A percentile compares a stretch with the other conserved stretches of the same genome.
phyloP scores from a whole-genome alignment of 2,329 filamentous ascomycete species.

The Gremmenia infestans region DNA sequence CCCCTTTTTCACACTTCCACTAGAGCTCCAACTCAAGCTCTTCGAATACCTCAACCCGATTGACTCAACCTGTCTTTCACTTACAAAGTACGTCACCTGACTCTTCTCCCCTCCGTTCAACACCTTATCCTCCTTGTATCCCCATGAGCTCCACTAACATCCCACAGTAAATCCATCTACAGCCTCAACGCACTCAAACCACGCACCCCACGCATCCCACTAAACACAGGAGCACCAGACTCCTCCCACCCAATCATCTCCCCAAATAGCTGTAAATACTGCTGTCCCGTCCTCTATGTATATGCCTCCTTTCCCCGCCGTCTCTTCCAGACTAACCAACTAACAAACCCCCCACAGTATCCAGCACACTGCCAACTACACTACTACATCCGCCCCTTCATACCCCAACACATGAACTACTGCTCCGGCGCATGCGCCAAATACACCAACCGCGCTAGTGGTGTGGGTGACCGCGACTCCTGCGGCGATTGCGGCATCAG shows the following conservation, averaged over 20 bases:
- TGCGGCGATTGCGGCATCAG: background rate
- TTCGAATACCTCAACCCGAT: conserved; percentile 18
- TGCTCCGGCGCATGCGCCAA: conserved; percentile 15
- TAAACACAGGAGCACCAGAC: conserved; percentile 16
- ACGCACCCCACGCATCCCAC: background rate
- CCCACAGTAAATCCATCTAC: conserved; percentile 18
- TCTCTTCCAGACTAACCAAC: background rate
- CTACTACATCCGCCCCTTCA: conserved; percentile 20
- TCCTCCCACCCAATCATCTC: conserved; percentile 8
- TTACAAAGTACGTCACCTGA: conserved; percentile 16
- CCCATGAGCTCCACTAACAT: background rate
- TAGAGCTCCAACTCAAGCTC: conserved; percentile 19
- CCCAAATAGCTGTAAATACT: conserved; percentile 18
- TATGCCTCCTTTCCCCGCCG: background rate
- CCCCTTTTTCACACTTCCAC: conserved; percentile 12
- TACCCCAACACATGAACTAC: conserved; percentile 14
- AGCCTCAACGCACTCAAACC: conserved; percentile 10
- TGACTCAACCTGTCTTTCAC: conserved; percentile 5
- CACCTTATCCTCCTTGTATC: background rate
- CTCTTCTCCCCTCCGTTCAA: background rate
- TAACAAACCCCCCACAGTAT: background rate
- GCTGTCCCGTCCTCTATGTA: conserved; percentile 21
- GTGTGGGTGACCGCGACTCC: background rate
- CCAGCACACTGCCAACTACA: conserved; percentile 28
- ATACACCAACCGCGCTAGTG: background rate